phyloP scores from a whole-genome alignment of 148 eudicot genomes.

The Vaccinium vitisidaea region DNA sequence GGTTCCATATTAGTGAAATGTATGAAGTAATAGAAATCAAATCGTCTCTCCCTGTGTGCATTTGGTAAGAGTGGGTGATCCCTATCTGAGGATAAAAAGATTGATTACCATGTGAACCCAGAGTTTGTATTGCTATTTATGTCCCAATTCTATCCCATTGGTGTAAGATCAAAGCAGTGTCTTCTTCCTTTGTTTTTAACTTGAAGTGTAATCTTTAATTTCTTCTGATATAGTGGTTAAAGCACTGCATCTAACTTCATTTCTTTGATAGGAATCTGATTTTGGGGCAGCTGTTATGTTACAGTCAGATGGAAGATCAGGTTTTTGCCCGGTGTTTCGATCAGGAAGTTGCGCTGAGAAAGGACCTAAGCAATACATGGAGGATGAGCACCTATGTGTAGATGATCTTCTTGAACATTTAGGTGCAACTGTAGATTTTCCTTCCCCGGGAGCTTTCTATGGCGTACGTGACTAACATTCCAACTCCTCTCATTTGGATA shows the following conservation, averaged over 20 bases:
- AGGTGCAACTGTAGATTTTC: conserved; percentile 40
- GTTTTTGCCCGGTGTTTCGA: conserved; percentile 55
- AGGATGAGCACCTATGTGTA: conserved; percentile 80
- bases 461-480: conserved; percentile 45
- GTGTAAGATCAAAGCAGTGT: neutral
- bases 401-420: conserved; percentile 61
- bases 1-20: neutral
- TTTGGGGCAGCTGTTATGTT: conserved; percentile 31
- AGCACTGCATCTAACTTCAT: conserved; percentile 7
- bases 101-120: neutral
- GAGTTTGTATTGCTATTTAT: neutral
- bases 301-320: conserved; percentile 46
- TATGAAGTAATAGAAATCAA: neutral
- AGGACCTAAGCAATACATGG: conserved; percentile 88
- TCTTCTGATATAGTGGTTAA: neutral
- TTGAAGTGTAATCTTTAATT: neutral
- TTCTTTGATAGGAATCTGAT: conserved; percentile 46
- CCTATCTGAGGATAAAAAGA: neutral
- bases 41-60: neutral
- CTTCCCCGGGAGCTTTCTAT: conserved; percentile 80
- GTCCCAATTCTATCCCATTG: neutral
- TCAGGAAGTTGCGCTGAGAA: conserved; percentile 92
- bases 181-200: neutral
- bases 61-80: neutral
- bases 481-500: neutral